Percentiles rank a stretch among this genome's conserved stretches.
Evolutionary conservation across 768 basidiomycete species (phyloP).

Genomic region (Boletellus ananas): DNA sequence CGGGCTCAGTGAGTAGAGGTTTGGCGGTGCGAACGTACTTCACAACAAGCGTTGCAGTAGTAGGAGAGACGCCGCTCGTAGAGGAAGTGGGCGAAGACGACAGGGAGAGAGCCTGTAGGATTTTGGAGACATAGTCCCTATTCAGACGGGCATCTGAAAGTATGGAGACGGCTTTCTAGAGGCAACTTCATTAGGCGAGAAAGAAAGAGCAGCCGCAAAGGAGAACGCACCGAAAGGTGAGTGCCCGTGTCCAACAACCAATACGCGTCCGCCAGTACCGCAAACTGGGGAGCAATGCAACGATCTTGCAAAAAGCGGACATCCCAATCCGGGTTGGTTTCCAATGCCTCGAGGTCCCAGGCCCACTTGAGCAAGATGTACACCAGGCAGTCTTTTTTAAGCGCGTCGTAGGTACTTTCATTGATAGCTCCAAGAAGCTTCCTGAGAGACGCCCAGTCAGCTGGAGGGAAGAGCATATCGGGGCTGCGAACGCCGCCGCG

Average conservation of each 20-base stretch:
- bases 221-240: slow-evolving; percentile 54
- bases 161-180: slow-evolving; percentile 64
- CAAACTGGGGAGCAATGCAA: slow-evolving; percentile 74
- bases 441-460: slow-evolving; percentile 48
- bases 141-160: slow-evolving; percentile 74
- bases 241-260: slow-evolving; percentile 74
- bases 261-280: slow-evolving; percentile 76
- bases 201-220: not conserved
- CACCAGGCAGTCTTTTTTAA: slow-evolving; percentile 78
- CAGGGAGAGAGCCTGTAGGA: slow-evolving; percentile 54
- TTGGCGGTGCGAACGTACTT: slow-evolving; percentile 75
- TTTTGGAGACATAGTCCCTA: slow-evolving; percentile 74
- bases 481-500: slow-evolving; percentile 60
- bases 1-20: slow-evolving; percentile 63
- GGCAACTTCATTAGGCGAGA: not conserved
- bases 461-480: slow-evolving; percentile 67
- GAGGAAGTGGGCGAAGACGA: slow-evolving; percentile 40
- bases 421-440: slow-evolving; percentile 60
- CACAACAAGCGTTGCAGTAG: slow-evolving; percentile 46
- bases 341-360: slow-evolving; percentile 62
- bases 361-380: slow-evolving; percentile 84
- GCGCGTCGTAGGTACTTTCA: slow-evolving; percentile 58
- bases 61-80: slow-evolving; percentile 7
- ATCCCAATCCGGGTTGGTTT: slow-evolving; percentile 28
- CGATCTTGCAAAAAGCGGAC: slow-evolving; percentile 44